Evolutionary conservation across 2,329 filamentous ascomycete genomes (phyloP), one percentile per base, ranked within the genome.

Genomic region (Cryphonectria japonica): DNA sequence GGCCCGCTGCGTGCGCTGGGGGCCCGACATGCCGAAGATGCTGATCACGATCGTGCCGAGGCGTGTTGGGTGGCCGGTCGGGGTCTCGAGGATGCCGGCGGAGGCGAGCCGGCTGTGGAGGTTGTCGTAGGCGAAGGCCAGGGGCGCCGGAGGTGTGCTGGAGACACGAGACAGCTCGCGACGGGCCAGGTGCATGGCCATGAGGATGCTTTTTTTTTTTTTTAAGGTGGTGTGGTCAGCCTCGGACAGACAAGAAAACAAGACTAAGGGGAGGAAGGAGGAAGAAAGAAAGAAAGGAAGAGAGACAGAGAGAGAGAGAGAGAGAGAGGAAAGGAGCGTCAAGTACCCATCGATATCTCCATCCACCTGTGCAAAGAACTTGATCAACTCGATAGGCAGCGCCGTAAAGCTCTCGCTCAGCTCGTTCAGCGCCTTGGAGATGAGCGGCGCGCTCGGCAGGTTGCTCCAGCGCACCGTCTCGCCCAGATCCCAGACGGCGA

Each of bases 101-200:
- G 87, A 86, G 69, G 89, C 91, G 70, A 97, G 87, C 54, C 95
- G 82, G 76, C 88, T 91, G 84, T 97, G 93, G 64, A 97, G 84
- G 78, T 97, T 97, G 80, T 94, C 92, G 78, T 94, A 94, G 60
- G 92, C 88, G 16, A 89, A 89, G 26, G 91, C 88, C 32, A 97
- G 82, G 2, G 89, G 87, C 60, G 87, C 88, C 0, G 88, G 86
- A 8, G 90, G 88, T 29, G 87, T 83, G 32, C 85, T 85, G 73
- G 89, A 88, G 70, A 96, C 83, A 62, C 90, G 90, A 72, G 90
- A 86, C 19, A 98, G 88, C 80, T 98, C 94, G 74, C 94, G 90
- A 78, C 92, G 92, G 19, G 94, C 93, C 95, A 95, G 98, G 78
- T 97, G 94, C 94, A 98, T 98, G 67, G 97, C 94, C 72, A 96